Conservation (phyloP, 1,139 yeast genomes). For the Hansenula sp. region DNA sequence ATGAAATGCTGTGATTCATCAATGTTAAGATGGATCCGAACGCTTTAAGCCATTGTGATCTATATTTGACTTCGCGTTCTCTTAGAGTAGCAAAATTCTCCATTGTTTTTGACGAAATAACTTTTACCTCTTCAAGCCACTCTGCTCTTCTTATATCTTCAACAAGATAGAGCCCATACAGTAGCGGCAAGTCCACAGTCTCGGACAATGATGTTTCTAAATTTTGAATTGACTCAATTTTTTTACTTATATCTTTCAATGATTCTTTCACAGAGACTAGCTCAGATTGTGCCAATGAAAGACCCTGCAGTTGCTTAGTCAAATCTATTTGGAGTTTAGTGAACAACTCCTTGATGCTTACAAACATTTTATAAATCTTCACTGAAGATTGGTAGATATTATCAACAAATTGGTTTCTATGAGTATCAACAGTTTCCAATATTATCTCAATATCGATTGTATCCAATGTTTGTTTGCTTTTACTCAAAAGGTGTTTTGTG, state of each 20-base stretch:
- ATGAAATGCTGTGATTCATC: conserved; percentile 25
- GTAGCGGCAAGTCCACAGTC: conserved; percentile 72
- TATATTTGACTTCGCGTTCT: conserved; percentile 52
- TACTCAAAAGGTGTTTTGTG: conserved; percentile 16
- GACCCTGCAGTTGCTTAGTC: conserved; percentile 8
- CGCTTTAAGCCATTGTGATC: conserved; percentile 62
- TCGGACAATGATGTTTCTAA: conserved; percentile 39
- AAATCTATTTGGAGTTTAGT: conserved; percentile 19
- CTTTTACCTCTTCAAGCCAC: conserved; percentile 59
- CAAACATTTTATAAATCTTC: conserved; percentile 24
- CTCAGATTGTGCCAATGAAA: conserved; percentile 16
- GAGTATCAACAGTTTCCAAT: conserved; percentile 25
- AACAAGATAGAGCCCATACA: conserved; percentile 73
- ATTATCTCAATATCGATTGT: conserved; percentile 22
- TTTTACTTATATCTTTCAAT: conserved; percentile 11
- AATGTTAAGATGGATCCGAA: conserved; percentile 46
- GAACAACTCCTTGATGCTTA: conserved; percentile 20
- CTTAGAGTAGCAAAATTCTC: conserved; percentile 58
- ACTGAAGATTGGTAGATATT: conserved; percentile 25
- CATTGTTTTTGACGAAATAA: conserved; percentile 46
- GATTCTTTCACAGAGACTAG: conserved; percentile 17
- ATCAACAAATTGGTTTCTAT: conserved; percentile 27
- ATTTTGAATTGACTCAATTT: conserved; percentile 30
- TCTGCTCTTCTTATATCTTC: conserved; percentile 66
- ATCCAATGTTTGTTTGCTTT: conserved; percentile 10